phyloP scores from a whole-genome alignment of 805 yeast genomes.

The Candida insectorum region DNA sequence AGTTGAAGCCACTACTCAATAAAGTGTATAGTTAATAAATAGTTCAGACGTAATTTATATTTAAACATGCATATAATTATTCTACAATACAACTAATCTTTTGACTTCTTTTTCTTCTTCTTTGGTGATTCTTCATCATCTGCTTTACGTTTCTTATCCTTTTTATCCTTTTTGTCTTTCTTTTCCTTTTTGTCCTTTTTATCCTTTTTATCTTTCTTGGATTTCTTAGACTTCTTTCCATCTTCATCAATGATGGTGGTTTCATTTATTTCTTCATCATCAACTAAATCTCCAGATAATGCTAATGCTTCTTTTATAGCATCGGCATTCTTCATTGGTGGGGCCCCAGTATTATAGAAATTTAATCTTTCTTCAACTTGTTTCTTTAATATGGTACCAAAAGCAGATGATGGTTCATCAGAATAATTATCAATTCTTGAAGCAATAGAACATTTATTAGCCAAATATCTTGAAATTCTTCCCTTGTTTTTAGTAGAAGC shows the following conservation, averaged over 20 bases:
- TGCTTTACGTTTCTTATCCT: slow-evolving; percentile 23
- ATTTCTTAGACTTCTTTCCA: slow-evolving; percentile 25
- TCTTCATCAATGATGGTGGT: slow-evolving; percentile 21
- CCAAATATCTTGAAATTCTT: slow-evolving; percentile 96
- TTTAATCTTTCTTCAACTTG: slow-evolving; percentile 97
- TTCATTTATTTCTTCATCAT: slow-evolving; percentile 25
- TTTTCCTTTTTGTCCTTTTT: slow-evolving; percentile 30
- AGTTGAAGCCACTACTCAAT: neutral
- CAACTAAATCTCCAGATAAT: slow-evolving; percentile 51
- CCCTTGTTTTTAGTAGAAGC: slow-evolving; percentile 98
- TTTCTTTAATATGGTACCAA: slow-evolving; percentile 86
- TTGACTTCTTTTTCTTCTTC: slow-evolving; percentile 43
- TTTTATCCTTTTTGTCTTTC: slow-evolving; percentile 31
- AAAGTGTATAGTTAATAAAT: neutral
- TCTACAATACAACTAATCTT: slow-evolving; percentile 26
- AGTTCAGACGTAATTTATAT: slow-evolving; percentile 5
- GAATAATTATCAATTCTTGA: slow-evolving; percentile 97
- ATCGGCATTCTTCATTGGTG: slow-evolving; percentile 94
- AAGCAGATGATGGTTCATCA: slow-evolving; percentile 86
- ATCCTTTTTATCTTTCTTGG: slow-evolving; percentile 23
- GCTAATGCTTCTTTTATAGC: slow-evolving; percentile 92
- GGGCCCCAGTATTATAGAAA: slow-evolving; percentile 93
- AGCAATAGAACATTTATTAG: slow-evolving; percentile 98
- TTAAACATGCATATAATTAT: slow-evolving; percentile 9
- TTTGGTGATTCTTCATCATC: slow-evolving; percentile 37